phyloP scores from a whole-genome alignment of 1,284 basidiomycete genomes.

The Cutaneotrichosporon arboriforme region DNA sequence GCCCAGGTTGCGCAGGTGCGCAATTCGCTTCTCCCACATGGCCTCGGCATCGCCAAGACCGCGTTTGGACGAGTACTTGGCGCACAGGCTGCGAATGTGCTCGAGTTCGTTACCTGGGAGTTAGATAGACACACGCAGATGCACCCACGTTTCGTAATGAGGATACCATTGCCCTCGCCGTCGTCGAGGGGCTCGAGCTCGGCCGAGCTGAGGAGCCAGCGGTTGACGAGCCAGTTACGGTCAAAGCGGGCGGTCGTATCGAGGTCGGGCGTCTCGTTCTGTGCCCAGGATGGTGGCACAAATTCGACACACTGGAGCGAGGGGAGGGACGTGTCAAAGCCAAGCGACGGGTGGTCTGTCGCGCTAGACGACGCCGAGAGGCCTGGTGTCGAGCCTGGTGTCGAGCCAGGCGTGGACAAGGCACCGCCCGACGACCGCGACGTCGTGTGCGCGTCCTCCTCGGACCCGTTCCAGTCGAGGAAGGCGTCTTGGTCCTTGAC shows the following conservation, averaged over 20 bases:
- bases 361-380: not conserved
- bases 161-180: constrained; percentile 3
- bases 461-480: constrained; percentile 15
- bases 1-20: constrained; percentile 14
- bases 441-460: not conserved
- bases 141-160: constrained; percentile 10
- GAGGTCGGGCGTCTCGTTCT: constrained; percentile 11
- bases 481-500: constrained; percentile 30
- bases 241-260: constrained; percentile 11
- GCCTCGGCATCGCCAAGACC: constrained; percentile 20
- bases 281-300: constrained; percentile 3
- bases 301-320: constrained; percentile 3
- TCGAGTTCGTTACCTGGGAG: constrained; percentile 6
- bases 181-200: constrained; percentile 6
- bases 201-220: constrained; percentile 9
- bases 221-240: constrained; percentile 20
- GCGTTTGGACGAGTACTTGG: constrained; percentile 8
- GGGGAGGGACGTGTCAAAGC: not conserved
- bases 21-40: constrained; percentile 18
- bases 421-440: not conserved
- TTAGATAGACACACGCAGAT: not conserved
- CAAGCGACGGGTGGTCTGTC: not conserved
- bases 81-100: constrained; percentile 6
- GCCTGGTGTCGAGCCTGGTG: not conserved
- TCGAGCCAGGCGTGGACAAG: not conserved